Evolutionary conservation across 2,329 filamentous ascomycete species (phyloP).

Genomic region (Fusarium sp.): DNA sequence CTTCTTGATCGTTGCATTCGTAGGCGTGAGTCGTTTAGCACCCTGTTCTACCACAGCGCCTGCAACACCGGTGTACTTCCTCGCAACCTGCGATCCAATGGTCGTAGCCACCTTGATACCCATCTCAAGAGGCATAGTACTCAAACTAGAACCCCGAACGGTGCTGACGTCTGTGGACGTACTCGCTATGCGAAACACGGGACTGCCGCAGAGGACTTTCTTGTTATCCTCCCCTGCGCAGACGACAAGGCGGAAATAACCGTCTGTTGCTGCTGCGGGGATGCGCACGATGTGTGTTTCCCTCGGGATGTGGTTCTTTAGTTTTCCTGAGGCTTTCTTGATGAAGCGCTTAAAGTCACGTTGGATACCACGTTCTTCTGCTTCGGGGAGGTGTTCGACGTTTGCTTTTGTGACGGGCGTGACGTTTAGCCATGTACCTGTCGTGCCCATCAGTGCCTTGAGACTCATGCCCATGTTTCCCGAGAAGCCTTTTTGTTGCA

Average conservation of each 20-base stretch:
- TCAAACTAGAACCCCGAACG: slow-evolving; percentile 71
- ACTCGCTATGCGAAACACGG: slow-evolving; percentile 76
- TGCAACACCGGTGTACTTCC: slow-evolving; percentile 55
- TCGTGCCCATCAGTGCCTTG: slow-evolving; percentile 70
- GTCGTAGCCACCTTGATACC: slow-evolving; percentile 68
- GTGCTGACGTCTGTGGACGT: slow-evolving; percentile 70
- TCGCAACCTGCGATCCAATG: slow-evolving; percentile 58
- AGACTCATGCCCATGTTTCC: slow-evolving; percentile 75
- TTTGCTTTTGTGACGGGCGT: slow-evolving; percentile 65
- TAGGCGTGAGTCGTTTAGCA: slow-evolving; percentile 52
- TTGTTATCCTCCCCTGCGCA: slow-evolving; percentile 60
- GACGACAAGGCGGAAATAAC: slow-evolving; percentile 75
- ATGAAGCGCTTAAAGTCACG: slow-evolving; percentile 73
- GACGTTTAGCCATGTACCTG: slow-evolving; percentile 73
- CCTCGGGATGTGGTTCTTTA: slow-evolving; percentile 62
- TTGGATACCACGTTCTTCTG: slow-evolving; percentile 74
- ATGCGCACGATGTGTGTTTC: slow-evolving; percentile 75
- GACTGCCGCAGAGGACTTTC: slow-evolving; percentile 72
- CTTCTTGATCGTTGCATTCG: slow-evolving; percentile 48
- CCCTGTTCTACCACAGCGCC: slow-evolving; percentile 54
- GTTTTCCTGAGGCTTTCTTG: slow-evolving; percentile 63
- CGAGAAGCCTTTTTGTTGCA: slow-evolving; percentile 75
- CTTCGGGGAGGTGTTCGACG: slow-evolving; percentile 60
- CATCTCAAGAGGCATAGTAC: slow-evolving; percentile 73
- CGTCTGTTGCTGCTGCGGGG: slow-evolving; percentile 70